Base-by-base conservation (phyloP, 257 asterid genomes). In the Catharanthus roseus region DNA sequence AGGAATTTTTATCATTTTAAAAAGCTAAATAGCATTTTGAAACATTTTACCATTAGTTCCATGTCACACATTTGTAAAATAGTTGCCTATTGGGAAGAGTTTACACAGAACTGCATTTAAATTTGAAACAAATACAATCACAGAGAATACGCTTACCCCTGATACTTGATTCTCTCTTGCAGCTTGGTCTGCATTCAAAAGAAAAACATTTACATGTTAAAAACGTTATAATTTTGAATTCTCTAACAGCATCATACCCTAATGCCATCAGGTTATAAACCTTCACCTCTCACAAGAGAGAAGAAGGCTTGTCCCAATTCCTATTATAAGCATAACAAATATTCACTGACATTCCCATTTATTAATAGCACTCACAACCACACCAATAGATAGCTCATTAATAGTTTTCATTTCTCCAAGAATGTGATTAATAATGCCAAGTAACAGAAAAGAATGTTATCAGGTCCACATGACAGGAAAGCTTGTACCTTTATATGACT, bases 131-230 rank as follows among this genome's bases (percentile, higher is more conserved):
- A 18, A 61, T 38, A 44, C 38, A 47, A 23, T 54, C 42, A 72
- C 34, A 75, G 29, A 47, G 26, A 77, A 75, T 15, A 36, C 53
- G 72, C 85, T 39, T 85, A 92, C 97, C 84, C 71, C 67, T 26
- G 85, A 78, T 38, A 61, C 75, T 55, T 77, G 81, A 68, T 65
- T 82, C 79, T 80, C 81, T 76, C 49, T 76, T 74, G 66, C 84
- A 72, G 75, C 80, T 74, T 77, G 75, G 31, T 86, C 99, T 89
- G 90, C 93, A 76, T 34, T 56, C 53, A 51, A 73, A 68, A 70
- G 49, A 13, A 49, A 69, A 67, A 12, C 4, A 50, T 61, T 71
- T 68, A 70, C 33, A 24, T 28, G 65, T 75, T 65, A 83, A 74
- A 67, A 26, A 42, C 58, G 19, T 38, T 72, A 31, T 50, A 64